Conservation (phyloP, 208 protist genomes). For the Phytomonas serpens region DNA sequence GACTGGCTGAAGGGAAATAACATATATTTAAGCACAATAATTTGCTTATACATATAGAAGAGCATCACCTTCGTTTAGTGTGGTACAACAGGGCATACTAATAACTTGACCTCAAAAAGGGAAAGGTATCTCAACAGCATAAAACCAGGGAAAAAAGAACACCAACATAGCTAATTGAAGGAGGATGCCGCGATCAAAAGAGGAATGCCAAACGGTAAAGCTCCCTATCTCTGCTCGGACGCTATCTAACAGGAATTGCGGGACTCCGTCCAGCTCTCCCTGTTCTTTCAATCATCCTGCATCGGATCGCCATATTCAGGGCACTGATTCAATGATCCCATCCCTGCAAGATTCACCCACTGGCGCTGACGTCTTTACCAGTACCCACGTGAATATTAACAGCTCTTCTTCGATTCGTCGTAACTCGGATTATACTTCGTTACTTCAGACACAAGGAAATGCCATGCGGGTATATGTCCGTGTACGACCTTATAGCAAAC, state of each 20-base stretch:
- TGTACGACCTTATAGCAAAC: slow-evolving; percentile 78
- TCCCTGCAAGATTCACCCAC: slow-evolving; percentile 16
- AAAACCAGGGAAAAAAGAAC: neutral
- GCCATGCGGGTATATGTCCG: slow-evolving; percentile 85
- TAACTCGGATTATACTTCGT: neutral
- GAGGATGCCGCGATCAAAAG: neutral
- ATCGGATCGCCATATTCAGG: slow-evolving; percentile 8
- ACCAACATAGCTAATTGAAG: neutral
- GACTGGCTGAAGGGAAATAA: neutral
- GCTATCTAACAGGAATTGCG: neutral
- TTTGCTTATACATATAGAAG: neutral
- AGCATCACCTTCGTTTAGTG: neutral
- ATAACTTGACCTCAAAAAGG: neutral
- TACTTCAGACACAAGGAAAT: slow-evolving; percentile 27
- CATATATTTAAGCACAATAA: neutral
- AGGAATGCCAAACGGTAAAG: neutral
- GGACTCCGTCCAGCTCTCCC: neutral
- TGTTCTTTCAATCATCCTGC: slow-evolving; percentile 2
- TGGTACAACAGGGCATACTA: neutral
- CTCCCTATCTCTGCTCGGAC: neutral
- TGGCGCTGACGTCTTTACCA: slow-evolving; percentile 5
- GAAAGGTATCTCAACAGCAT: neutral
- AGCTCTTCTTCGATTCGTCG: neutral
- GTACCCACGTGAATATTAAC: slow-evolving; percentile 8
- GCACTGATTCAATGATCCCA: neutral